Base-by-base conservation (phyloP, 768 basidiomycete genomes). In the Trametes sanguinea region DNA sequence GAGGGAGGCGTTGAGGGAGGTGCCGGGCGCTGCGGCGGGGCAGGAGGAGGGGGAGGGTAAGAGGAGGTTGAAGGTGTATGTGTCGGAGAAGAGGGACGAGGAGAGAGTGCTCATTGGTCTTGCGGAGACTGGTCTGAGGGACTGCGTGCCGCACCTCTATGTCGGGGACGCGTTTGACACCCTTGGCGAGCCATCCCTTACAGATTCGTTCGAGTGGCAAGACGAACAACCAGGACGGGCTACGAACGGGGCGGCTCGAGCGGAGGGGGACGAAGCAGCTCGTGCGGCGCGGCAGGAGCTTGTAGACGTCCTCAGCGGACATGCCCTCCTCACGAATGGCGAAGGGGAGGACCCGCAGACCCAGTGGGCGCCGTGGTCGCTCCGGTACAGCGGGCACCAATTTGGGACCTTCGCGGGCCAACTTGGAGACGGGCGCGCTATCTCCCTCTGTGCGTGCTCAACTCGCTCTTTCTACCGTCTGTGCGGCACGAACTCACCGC, bases 391-490 rank as follows among this genome's bases (percentile, higher is more conserved):
- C 64, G 95, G 95, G 0, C 92, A 94, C 70, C 92, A 94, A 67
- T 95, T 94, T 68, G 93, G 94, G 0, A 76, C 71, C 2, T 98
- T 90, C 87, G 95, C 97, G 0, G 94, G 95, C 29, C 97, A 98
- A 71, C 81, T 99, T 4, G 97, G 97, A 11, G 96, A 98, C 69
- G 97, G 97, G 0, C 83, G 97, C 16, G 96, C 97, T 1, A 92
- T 94, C n/a, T 92, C 91, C 8, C 84, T 99, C 53, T 75, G 86
- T 65, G 67, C 65, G 83, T 52, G 46, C 61, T 45, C 44, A 14
- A 37, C 14, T 5, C 43, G 5, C 37, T 65, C 35, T 37, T 9
- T 37, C 22, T 45, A 16, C 27, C 48, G 4, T 37, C 4, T 43
- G 11, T 30, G 6, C 44, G 7, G 14, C 1, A 27, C n/a, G 1